phyloP scores from a whole-genome alignment of 1,284 basidiomycete genomes.

The Boletellus deceptivus region DNA sequence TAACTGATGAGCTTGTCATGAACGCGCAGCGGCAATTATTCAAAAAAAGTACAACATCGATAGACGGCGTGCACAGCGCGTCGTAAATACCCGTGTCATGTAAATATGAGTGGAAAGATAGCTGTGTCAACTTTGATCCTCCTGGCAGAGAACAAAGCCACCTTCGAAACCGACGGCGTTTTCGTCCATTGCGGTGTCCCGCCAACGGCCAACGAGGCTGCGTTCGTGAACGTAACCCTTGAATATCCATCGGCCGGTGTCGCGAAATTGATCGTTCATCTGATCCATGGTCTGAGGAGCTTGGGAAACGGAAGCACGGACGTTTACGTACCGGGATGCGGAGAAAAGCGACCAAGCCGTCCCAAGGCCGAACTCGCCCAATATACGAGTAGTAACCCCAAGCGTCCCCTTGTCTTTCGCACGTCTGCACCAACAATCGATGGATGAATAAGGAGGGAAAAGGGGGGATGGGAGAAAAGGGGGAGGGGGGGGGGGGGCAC shows the following conservation, averaged over 20 bases:
- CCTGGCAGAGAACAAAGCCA: conserved; percentile 42
- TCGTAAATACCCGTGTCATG: conserved; percentile 17
- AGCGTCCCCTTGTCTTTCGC: conserved; percentile 40
- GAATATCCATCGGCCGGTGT: conserved; percentile 46
- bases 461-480: neutral
- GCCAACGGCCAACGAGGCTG: conserved; percentile 52
- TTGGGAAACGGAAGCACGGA: conserved; percentile 2
- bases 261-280: conserved; percentile 31
- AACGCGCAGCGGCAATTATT: conserved; percentile 13
- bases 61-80: conserved; percentile 5
- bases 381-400: conserved; percentile 48
- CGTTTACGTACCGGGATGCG: conserved; percentile 40
- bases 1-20: conserved; percentile 19
- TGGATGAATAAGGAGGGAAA: neutral
- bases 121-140: conserved; percentile 22
- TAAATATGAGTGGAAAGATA: conserved; percentile 2
- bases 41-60: conserved; percentile 10
- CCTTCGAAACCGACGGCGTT: conserved; percentile 43
- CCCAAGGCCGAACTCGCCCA: conserved; percentile 49
- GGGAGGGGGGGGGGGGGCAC: neutral
- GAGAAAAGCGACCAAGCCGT: conserved; percentile 47
- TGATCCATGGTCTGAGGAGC: conserved; percentile 20
- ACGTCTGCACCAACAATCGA: conserved; percentile 32
- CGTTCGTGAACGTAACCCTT: conserved; percentile 48
- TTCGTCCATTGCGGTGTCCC: conserved; percentile 41